Evolutionary conservation across 805 yeast species (phyloP).

Genomic region (Starmera quercuum): DNA sequence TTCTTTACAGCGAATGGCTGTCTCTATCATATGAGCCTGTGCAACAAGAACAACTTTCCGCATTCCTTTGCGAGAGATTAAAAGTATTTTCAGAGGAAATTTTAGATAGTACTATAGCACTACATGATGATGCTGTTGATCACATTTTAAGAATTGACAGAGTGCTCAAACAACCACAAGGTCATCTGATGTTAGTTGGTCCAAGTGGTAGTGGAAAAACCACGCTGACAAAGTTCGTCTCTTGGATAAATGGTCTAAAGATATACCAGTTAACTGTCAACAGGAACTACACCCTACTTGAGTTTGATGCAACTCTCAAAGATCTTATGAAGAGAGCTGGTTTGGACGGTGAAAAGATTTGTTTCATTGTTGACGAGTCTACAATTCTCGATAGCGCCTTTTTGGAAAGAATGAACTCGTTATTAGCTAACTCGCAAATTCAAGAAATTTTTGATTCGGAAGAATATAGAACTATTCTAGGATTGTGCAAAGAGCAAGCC

Average conservation of each 20-base stretch:
- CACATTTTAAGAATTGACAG: conserved; percentile 76
- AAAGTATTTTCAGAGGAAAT: conserved; percentile 75
- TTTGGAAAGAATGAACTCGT: conserved; percentile 84
- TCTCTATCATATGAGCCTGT: conserved; percentile 56
- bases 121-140: conserved; percentile 65
- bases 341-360: conserved; percentile 49
- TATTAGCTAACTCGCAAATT: conserved; percentile 88
- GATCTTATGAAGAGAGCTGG: conserved; percentile 42
- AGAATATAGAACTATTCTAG: conserved; percentile 46
- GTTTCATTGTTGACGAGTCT: conserved; percentile 78
- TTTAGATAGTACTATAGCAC: conserved; percentile 46
- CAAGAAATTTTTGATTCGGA: conserved; percentile 86
- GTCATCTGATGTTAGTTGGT: conserved; percentile 83
- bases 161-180: conserved; percentile 77
- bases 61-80: conserved; percentile 58
- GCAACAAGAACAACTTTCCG: conserved; percentile 33
- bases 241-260: conserved; percentile 82
- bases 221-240: conserved; percentile 68
- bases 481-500: conserved; percentile 47
- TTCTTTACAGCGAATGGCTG: conserved; percentile 72
- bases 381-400: conserved; percentile 69
- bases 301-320: conserved; percentile 64
- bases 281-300: conserved; percentile 42
- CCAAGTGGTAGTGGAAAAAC: conserved; percentile 78
- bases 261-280: conserved; percentile 52